Base-by-base conservation (phyloP, 2,329 filamentous ascomycete species). In the Ophiostoma australiae region DNA sequence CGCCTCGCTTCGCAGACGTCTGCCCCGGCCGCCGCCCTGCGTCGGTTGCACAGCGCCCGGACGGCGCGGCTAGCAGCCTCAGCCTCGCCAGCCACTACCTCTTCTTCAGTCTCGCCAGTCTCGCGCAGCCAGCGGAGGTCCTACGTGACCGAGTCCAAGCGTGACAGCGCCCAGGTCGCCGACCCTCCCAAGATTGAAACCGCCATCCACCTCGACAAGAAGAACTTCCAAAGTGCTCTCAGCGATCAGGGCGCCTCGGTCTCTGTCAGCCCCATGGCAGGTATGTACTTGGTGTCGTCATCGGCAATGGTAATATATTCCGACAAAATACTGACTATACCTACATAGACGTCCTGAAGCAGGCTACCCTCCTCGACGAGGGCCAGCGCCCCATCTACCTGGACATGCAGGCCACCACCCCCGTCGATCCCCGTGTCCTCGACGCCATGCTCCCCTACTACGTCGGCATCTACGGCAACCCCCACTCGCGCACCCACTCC, bases 391-490 rank as follows among this genome's bases (percentile, higher is more conserved):
- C 95, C 55, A 98, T 99, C 78, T 99, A 99, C 77, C 90, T 99
- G 70, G 95, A 99, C 79, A 97, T 97, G 90, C 95, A 99, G 82
- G 93, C 95, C 48, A 99, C 95, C 0, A 99, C 95, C 0, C 95
- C 95, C 23, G 89, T 95, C 72, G 95, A 99, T 77, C 95, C 95
- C 33, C 89, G 95, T 75, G 95, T 99, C 41, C 86, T 99, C 66
- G 95, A 99, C 80, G 91, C 93, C 71, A 99, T 99, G 95, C 86
- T 99, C 61, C 95, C 95, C 0, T 99, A 89, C 81, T 93, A 94
- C 79, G 94, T 94, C 48, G 93, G 94, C 74, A 87, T 96, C 68
- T 99, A 97, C 79, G 95, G 95, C 75, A 99, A 99, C 81, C 95
- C 95, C 55, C 95, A 99, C 80, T 98, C 94, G 71, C 89, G 94